A percentile compares a stretch with the other conserved stretches of the same genome.
Evolutionary conservation across 2,329 filamentous ascomycete genomes (phyloP).

Genomic region (Gremmenia infestans): DNA sequence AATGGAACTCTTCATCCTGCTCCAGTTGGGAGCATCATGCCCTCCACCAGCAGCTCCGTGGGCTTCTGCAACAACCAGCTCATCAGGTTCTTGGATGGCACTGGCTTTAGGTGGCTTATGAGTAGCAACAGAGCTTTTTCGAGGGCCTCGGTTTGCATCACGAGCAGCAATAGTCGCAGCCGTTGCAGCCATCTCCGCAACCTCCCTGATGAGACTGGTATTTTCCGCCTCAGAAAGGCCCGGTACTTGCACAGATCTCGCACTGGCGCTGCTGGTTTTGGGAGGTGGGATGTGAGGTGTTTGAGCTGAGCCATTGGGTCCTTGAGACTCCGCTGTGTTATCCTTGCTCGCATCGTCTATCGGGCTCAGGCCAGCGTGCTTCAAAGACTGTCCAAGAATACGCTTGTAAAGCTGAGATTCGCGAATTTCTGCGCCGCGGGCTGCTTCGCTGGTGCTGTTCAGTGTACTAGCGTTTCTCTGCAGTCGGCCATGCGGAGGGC

Average conservation of each 20-base stretch:
- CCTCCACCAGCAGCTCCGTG: constrained; percentile 53
- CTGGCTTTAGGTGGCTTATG: constrained; percentile 30
- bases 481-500: constrained; percentile 19
- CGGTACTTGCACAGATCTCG: constrained; percentile 49
- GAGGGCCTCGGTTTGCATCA: constrained; percentile 57
- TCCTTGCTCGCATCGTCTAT: constrained; percentile 43
- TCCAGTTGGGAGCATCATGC: constrained; percentile 99
- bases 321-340: constrained; percentile 19
- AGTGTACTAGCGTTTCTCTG: constrained; percentile 24
- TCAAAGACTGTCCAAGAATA: constrained; percentile 84
- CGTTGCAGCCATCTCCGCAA: constrained; percentile 90
- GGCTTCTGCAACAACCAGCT: constrained; percentile 27
- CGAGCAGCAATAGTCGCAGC: constrained; percentile 82
- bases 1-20: constrained; percentile 80
- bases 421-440: constrained; percentile 58
- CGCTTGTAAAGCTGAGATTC: constrained; percentile 89
- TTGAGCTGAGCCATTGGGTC: constrained; percentile 40
- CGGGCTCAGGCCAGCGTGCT: constrained; percentile 66
- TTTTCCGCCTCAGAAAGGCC: constrained; percentile 81
- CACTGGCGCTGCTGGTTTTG: constrained; percentile 46
- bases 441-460: constrained; percentile 17
- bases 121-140: constrained; percentile 43
- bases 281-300: constrained; percentile 75
- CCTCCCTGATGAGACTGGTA: constrained; percentile 72
- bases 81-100: constrained; percentile 29